Evolutionary conservation across 257 asterid species (phyloP).

Genomic region (Solanum corneliomulleri): DNA sequence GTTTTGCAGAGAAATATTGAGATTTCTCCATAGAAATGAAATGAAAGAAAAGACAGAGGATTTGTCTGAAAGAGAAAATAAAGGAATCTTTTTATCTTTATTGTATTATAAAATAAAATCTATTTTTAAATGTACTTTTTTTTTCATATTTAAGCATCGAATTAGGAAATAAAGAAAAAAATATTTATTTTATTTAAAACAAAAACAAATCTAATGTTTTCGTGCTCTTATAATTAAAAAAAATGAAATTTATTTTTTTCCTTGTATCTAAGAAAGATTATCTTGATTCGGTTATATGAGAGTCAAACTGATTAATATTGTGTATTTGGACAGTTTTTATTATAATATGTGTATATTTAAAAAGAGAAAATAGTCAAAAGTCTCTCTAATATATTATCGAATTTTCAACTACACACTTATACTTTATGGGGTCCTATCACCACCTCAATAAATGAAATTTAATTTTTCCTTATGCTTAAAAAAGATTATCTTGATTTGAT

Average conservation of each 20-base stretch:
- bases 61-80: not conserved
- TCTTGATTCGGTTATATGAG: not conserved
- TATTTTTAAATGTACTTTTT: not conserved
- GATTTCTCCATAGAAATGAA: not conserved
- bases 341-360: not conserved
- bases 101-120: not conserved
- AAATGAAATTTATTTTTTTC: not conserved
- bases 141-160: not conserved
- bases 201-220: not conserved
- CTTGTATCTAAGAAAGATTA: not conserved
- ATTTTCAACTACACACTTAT: too few relatives aligned
- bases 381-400: too few relatives aligned
- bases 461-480: too few relatives aligned
- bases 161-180: not conserved
- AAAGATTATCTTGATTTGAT: too few relatives aligned
- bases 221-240: not conserved
- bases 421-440: accelerated
- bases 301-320: not conserved
- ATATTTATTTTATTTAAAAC: not conserved
- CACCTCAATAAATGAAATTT: too few relatives aligned
- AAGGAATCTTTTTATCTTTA: not conserved
- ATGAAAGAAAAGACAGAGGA: not conserved
- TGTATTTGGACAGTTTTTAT: not conserved
- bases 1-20: not conserved
- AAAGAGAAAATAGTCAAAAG: too few relatives aligned